A percentile compares a stretch with the other conserved stretches of the same genome.
phyloP scores from a whole-genome alignment of 2,329 filamentous ascomycete genomes.

The Drechslerella coelobrocha region DNA sequence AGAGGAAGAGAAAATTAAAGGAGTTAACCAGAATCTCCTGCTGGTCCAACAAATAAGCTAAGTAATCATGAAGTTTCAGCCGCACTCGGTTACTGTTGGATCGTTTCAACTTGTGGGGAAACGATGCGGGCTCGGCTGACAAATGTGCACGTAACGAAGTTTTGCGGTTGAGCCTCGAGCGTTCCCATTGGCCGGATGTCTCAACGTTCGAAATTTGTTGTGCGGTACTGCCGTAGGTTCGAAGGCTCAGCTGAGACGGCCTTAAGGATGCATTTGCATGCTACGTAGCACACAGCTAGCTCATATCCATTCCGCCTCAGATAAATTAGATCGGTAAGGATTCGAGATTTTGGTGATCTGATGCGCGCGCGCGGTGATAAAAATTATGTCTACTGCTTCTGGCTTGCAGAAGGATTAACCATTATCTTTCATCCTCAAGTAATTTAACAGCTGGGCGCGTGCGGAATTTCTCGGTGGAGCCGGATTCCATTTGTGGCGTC shows the following conservation, averaged over 20 bases:
- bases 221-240: not conserved
- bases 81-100: not conserved
- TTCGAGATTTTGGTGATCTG: no score
- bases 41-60: not conserved
- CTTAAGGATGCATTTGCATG: not conserved
- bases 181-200: not conserved
- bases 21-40: not conserved
- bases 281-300: not conserved
- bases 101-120: conserved; percentile 5
- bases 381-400: no score
- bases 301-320: not conserved
- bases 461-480: no score
- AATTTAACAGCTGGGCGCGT: no score
- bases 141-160: not conserved
- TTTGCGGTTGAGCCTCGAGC: not conserved
- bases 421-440: no score
- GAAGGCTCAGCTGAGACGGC: no score
- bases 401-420: no score
- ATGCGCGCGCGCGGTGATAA: no score
- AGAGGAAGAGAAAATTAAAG: conserved; percentile 1
- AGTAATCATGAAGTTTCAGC: not conserved
- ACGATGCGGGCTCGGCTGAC: conserved; percentile 3
- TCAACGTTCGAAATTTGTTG: not conserved
- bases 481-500: no score
- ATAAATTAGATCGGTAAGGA: no score